Evolutionary conservation across 352 stramenopile genomes (phyloP).

Genomic region (Blastocystis sp.): DNA sequence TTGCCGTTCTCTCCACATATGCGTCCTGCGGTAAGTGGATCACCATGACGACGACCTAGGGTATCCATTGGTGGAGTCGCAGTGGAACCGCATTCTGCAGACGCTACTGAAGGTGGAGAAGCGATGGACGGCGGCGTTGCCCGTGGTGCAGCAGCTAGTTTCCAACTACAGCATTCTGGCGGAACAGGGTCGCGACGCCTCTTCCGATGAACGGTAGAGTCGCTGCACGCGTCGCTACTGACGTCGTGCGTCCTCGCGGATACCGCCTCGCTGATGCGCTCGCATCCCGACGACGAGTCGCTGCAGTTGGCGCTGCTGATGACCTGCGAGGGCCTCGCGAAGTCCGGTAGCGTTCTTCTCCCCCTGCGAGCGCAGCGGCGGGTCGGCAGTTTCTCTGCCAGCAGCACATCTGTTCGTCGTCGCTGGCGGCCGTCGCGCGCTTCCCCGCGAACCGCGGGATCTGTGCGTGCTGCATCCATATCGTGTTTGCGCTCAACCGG

Average conservation of each 20-base stretch:
- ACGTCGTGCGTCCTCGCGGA: neutral
- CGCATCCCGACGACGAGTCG: neutral
- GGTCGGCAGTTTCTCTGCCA: neutral
- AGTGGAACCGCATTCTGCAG: neutral
- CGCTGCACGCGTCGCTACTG: neutral
- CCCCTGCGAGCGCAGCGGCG: neutral
- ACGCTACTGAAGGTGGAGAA: neutral
- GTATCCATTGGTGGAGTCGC: neutral
- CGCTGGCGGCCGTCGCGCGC: neutral
- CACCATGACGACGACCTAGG: neutral
- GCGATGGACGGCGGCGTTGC: neutral
- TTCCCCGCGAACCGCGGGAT: slow-evolving; percentile 3
- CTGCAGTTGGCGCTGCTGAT: neutral
- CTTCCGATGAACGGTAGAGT: neutral
- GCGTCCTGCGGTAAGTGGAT: neutral
- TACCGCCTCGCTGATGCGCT: neutral
- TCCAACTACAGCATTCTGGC: slow-evolving; percentile 21
- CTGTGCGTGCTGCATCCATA: neutral
- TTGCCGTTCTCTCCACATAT: slow-evolving; percentile 21
- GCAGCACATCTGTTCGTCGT: neutral
- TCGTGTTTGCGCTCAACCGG: slow-evolving; percentile 8
- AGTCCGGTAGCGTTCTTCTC: neutral
- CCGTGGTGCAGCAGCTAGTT: slow-evolving; percentile 8
- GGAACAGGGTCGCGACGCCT: neutral
- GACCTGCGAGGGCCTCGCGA: neutral